Evolutionary conservation across 805 yeast genomes (phyloP), one percentile per base, ranked within the genome.

Genomic region (Starmerella floricola): DNA sequence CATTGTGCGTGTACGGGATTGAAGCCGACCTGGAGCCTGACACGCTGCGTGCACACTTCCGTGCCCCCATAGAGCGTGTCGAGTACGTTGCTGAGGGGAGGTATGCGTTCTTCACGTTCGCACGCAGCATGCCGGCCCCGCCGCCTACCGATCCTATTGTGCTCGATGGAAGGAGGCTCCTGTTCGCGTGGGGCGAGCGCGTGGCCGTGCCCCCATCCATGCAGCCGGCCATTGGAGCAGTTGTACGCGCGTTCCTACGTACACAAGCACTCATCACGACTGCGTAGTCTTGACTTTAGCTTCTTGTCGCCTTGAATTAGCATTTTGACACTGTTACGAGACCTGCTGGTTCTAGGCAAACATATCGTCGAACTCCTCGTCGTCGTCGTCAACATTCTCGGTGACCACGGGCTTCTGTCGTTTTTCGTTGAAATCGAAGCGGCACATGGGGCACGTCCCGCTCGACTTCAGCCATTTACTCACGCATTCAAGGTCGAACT

Each of bases 401-500:
- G 28, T 17, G 1, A 65, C 58, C 11, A 53, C 63, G 57, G 52
- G 61, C 58, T 63, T 72, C 64, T 63, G 18, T 5, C 13, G 19
- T n/a, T 16, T 15, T n/a, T 8, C 27, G 17, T 72, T 58, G 20
- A 87, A 73, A 55, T 85, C 78, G 46, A 71, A 74, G 49, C 97
- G 68, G 57, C 96, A 88, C 54, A 88, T 60, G 0, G 97, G 97
- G 56, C 97, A 87, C 3, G 66, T 64, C 10, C 65, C 49, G 41
- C 60, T 58, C 36, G 76, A 65, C 48, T 74, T 73, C 40, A 88
- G 66, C 97, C 97, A 87, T 0, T 94, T 91, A 0, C 80, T 79
- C 30, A 88, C 76, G 58, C 96, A 87, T 51, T 88, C 96, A 49
- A 86, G 65, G 57, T 87, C 97, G 60, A 82, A 87, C 32, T 69